Base-by-base conservation (phyloP, 2,329 filamentous ascomycete species). In the Colletotrichum sp. region DNA sequence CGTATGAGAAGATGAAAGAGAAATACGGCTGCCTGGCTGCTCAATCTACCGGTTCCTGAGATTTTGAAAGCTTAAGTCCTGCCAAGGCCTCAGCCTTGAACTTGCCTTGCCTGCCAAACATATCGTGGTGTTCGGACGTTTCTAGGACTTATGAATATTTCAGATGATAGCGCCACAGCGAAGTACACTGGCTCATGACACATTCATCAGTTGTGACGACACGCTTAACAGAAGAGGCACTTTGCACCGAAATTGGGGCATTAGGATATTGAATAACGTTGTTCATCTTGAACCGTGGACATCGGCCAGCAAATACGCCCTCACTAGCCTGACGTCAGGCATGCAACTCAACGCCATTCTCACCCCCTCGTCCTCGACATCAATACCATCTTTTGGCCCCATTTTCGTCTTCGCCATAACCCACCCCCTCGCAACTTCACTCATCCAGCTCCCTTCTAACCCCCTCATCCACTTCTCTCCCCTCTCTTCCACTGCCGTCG, bases 351-450 rank as follows among this genome's bases (percentile, higher is more conserved):
- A 55, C 1, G 66, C 63, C 36, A n/a, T 28, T 16, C 44, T 39
- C 1, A 67, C 39, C 4, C 6, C 24, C 0, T 16, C 55, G 6
- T 57, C n/a, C 1, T 76, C 32, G 1, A 68, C 26, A 63, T 77
- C 63, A 4, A 75, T 28, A 16, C 18, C 21, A 3, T 13, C 39
- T 18, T 28, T 16, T 32, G 32, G 6, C 1, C 44, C 62, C 16
- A 2, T 34, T 1, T 69, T 44, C 2, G 30, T 28, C 52, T n/a
- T 72, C 3, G 70, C 75, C 66, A 71, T 49, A 6, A 64, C 66
- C 75, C 72, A 77, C 1, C 71, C 75, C 6, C 39, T 66, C 5
- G 75, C 71, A 26, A 77, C 66, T 15, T 77, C 75, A 15, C 75
- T 68, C 75, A 71, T 67, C 75, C 75, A 77, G 2, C 66, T 67